Evolutionary conservation across 2,329 filamentous ascomycete genomes (phyloP), one percentile per base, ranked within the genome.

Genomic region (Microcyclospora tardicrescens): DNA sequence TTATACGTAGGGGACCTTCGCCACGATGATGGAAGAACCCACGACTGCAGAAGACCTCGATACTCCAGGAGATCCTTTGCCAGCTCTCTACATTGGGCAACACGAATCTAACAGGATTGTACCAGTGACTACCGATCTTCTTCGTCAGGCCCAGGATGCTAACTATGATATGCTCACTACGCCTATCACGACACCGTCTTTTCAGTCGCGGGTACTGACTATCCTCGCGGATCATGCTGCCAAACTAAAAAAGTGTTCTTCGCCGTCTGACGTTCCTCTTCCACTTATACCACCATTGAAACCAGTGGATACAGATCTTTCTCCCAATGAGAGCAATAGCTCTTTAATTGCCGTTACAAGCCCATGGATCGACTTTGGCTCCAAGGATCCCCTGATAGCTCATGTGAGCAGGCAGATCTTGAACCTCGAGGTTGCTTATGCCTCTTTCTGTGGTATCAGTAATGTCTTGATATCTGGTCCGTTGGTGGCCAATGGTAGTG

Each of bases 361-460:
- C 59, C 75, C 84, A 5, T 96, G 89, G 89, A 89, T 94, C 48
- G 87, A 96, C 56, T 66, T 96, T 10, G 81, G 79, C 52, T 93
- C 87, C 2, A 65, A 77, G 1, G 81, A 95, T 58, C 83, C 86
- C 6, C 62, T 89, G 45, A 79, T 96, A 45, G 78, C 85, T 6
- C 84, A 83, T 58, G 72, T 96, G 42, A 95, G 89, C 28, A 77
- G 84, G 33, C 89, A 95, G 62, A 82, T 93, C 6, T 68, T 98
- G 46, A 86, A 86, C 57, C 71, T 94, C 30, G 91, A 98, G 59
- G 73, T 96, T 35, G 83, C 85, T 35, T 98, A 95, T 63, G 91
- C 93, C 46, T 87, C 85, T 45, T 98, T 96, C 63, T 95, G 86
- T 55, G 93, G 93, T 28, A 73, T 91, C 35, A 77, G 79, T 40